Evolutionary conservation across 225 moss, liverwort and hornwort species (phyloP), one percentile per base, ranked within the genome.

Genomic region (Thuidium tamariscinum): DNA sequence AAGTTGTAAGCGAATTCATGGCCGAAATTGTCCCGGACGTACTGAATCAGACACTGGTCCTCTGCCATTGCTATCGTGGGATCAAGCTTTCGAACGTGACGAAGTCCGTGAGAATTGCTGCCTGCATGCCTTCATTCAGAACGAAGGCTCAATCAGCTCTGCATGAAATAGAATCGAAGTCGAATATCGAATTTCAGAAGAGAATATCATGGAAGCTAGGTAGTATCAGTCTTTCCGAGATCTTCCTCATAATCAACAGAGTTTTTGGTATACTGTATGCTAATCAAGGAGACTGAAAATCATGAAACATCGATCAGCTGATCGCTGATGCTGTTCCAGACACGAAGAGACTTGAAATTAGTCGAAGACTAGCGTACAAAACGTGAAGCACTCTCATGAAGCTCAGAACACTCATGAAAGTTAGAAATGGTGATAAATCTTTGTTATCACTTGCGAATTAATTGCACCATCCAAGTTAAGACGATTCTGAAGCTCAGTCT

Each of bases 21-120:
- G 44, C 89, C 87, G 30, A 87, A 89, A 20, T 87, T 84, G 85
- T 89, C 91, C 44, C 82, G 74, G 36, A 89, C 82, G 61, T 91
- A 89, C 79, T 89, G 91, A 72, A 89, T 91, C 44, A 87, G 60
- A 85, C 84, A 82, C 56, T 59, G 85, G n/a, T 91, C 91, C 67
- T 89, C 89, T 25, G 89, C 89, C 91, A 91, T 84, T 74, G 32
- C 27, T 56, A 22, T 57, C 63, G 70, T 61, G 73, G 44, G 23
- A 52, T 82, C 56, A 86, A 86, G 77, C 84, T 84, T 77, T 12
- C 27, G 34, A 41, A 41, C 49, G 30, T 59, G 64, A 16, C 56
- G 80, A 41, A 21, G 42, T 59, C 11, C 57, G 63, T 20, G 57
- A 46, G 49, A 57, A 52, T 27, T 34, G 48, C 59, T 64, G 80